Evolutionary conservation across 768 basidiomycete species (phyloP).

Genomic region (Plicaturopsis crispa): DNA sequence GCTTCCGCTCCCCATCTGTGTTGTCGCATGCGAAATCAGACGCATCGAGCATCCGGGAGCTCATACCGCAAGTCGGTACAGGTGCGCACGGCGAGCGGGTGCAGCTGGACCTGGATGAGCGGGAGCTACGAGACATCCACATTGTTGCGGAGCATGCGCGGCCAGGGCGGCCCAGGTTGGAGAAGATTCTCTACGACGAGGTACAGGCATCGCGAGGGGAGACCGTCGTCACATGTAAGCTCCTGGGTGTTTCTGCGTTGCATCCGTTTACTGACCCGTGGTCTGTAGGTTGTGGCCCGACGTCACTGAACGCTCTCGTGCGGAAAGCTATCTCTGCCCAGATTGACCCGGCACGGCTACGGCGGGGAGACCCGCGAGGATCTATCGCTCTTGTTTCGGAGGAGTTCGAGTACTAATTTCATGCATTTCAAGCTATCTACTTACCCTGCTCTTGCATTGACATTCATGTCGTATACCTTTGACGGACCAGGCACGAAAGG

Average conservation of each 20-base stretch:
- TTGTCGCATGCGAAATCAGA: not conserved
- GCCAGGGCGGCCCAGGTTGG: conserved; percentile 60
- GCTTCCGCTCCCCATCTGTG: not conserved
- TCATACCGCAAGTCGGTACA: not conserved
- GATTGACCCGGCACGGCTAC: conserved; percentile 46
- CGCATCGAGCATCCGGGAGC: not conserved
- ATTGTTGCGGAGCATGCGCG: conserved; percentile 55
- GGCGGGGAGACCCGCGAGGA: conserved; percentile 50
- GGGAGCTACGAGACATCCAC: conserved; percentile 53
- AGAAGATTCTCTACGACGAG: conserved; percentile 58
- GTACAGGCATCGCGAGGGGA: conserved; percentile 45
- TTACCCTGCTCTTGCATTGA: no score
- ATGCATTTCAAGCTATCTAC: not conserved
- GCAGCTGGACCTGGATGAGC: conserved; percentile 31
- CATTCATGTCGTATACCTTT: no score
- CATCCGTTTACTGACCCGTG: conserved; percentile 1
- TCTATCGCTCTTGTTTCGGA: conserved; percentile 57
- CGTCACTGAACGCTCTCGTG: conserved; percentile 60
- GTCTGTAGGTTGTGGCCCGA: conserved; percentile 60
- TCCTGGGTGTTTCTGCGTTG: not conserved
- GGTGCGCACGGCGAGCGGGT: not conserved
- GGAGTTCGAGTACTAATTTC: conserved; percentile 52
- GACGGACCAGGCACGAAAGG: no score
- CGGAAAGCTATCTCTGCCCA: conserved; percentile 56
- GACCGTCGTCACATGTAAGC: conserved; percentile 66